Evolutionary conservation across 106 monocot genomes (phyloP).

Genomic region (Agapanthus africanus): DNA sequence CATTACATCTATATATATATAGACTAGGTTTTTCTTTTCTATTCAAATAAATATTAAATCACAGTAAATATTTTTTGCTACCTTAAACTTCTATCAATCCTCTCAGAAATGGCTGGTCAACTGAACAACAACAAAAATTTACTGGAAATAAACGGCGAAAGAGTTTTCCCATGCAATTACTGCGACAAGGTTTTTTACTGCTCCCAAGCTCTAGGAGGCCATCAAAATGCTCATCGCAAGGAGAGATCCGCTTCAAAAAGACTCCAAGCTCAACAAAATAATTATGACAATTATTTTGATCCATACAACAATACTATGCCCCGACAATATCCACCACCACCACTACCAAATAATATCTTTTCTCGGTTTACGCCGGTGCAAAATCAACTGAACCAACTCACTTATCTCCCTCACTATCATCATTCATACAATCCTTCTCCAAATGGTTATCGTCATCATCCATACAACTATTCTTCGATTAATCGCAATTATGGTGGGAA

Average conservation of each 20-base stretch:
- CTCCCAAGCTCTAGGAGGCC: conserved; percentile 22
- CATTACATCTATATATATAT: too few relatives aligned
- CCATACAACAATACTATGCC: neutral
- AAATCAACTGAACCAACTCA: neutral
- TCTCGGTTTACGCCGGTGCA: neutral
- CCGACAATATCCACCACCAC: neutral
- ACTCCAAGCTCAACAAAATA: neutral
- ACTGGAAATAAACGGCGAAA: too few relatives aligned
- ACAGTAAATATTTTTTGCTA: too few relatives aligned
- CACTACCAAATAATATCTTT: too few relatives aligned
- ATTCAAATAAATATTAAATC: too few relatives aligned
- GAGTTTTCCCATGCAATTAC: conserved; percentile 10
- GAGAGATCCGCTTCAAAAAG: neutral
- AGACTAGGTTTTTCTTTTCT: too few relatives aligned
- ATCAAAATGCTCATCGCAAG: conserved; percentile 18
- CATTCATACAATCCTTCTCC: neutral
- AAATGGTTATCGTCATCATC: neutral
- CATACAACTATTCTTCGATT: neutral
- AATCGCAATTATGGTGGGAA: neutral
- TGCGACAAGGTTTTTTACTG: conserved; percentile 16
- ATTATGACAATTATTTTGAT: neutral
- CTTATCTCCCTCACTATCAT: neutral
- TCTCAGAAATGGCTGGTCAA: too few relatives aligned
- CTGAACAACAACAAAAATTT: too few relatives aligned
- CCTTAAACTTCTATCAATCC: too few relatives aligned